phyloP scores from a whole-genome alignment of 306 rosid genomes.

The Geum urbanum region DNA sequence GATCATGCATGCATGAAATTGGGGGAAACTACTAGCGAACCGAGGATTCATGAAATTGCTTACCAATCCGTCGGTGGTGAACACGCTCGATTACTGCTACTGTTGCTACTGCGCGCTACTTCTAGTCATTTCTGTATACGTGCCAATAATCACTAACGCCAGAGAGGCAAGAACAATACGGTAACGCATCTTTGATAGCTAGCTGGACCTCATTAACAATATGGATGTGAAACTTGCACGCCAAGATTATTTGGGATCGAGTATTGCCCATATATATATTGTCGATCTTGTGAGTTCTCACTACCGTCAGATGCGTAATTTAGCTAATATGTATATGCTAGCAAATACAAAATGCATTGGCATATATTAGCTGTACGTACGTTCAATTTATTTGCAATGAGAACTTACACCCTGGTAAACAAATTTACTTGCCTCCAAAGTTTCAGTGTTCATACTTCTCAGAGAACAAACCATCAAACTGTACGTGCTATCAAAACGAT shows the following conservation, averaged over 20 bases:
- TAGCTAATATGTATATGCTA: too few species aligned
- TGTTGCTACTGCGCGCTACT: neutral
- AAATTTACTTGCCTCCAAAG: too few species aligned
- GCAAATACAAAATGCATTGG: too few species aligned
- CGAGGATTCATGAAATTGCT: neutral
- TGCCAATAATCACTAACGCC: neutral
- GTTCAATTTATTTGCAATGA: too few species aligned
- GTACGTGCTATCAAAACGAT: too few species aligned
- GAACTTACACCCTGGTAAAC: too few species aligned
- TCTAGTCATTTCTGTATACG: neutral
- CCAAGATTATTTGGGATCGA: neutral
- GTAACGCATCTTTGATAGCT: neutral
- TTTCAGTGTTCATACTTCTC: too few species aligned
- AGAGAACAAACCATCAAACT: too few species aligned
- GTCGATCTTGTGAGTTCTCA: neutral
- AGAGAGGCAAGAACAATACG: slow-evolving; percentile 20
- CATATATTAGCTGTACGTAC: too few species aligned
- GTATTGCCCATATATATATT: neutral
- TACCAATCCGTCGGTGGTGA: neutral
- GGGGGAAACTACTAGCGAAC: neutral
- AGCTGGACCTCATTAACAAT: slow-evolving; percentile 7
- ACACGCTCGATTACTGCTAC: neutral
- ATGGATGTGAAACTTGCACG: slow-evolving; percentile 13
- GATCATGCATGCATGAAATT: neutral
- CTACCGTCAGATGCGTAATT: too few species aligned